These are phyloP conservation scores for Notholithocarpus densiflorus DNA, from an alignment of 306 rosid genomes.

Conservation along the genomic window DNA sequence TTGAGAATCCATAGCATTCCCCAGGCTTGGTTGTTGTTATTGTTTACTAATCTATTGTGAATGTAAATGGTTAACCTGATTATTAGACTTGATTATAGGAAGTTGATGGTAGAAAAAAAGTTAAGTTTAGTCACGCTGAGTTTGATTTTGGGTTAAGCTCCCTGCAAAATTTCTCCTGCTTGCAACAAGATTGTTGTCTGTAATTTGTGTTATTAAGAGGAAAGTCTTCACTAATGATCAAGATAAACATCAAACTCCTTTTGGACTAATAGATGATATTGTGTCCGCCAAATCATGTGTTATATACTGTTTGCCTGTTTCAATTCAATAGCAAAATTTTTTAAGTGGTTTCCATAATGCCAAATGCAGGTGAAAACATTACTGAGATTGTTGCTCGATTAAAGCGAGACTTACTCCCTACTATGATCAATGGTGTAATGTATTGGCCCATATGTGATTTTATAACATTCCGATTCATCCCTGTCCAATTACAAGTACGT, in stretches of 20 bases:
- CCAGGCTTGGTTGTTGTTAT: too few relatives aligned
- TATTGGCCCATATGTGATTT: constrained; percentile 95
- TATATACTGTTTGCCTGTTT: not conserved
- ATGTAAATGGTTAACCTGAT: not conserved
- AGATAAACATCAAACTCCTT: not conserved
- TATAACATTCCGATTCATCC: constrained; percentile 76
- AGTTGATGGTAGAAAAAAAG: not conserved
- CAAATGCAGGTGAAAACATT: constrained; percentile 65
- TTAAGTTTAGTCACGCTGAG: too few relatives aligned
- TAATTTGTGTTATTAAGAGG: not conserved
- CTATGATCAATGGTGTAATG: constrained; percentile 66
- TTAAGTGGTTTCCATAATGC: constrained; percentile 21
- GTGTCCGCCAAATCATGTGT: not conserved
- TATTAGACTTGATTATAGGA: not conserved
- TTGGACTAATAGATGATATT: not conserved
- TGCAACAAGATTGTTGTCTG: not conserved
- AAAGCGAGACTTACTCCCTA: constrained; percentile 77
- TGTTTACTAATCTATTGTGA: too few relatives aligned
- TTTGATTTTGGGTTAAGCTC: too few relatives aligned
- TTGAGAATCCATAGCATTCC: too few relatives aligned
- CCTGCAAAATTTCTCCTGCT: not conserved
- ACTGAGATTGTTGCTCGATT: constrained; percentile 64
- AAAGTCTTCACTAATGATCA: not conserved
- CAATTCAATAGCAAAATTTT: not conserved
- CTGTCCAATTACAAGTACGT: constrained; percentile 89